Percentiles rank a stretch among this genome's conserved stretches.
Evolutionary conservation across 257 asterid species (phyloP).

Genomic region (Ligustrum vulgare): DNA sequence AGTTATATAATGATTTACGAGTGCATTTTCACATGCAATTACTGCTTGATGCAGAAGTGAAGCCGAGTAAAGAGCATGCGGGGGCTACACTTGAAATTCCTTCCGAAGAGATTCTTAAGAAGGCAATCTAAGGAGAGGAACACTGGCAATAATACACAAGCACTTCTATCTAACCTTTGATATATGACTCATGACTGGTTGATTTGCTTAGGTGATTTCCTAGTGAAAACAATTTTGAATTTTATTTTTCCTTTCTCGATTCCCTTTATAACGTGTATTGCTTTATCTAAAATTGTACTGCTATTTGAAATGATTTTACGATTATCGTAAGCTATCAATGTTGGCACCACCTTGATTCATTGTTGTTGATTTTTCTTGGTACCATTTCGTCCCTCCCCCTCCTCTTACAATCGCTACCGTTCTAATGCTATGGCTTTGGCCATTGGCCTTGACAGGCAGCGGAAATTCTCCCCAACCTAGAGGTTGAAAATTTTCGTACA

Average conservation of each 20-base stretch:
- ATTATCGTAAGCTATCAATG: neutral
- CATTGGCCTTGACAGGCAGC: too few species aligned
- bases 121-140: conserved; percentile 29
- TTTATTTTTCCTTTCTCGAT: neutral
- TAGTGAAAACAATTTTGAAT: neutral
- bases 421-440: too few species aligned
- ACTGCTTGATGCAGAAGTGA: conserved; percentile 58
- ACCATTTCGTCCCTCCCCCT: neutral
- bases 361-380: neutral
- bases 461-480: too few species aligned
- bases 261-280: neutral
- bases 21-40: conserved; percentile 10
- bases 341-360: neutral
- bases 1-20: neutral
- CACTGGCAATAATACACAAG: conserved; percentile 1
- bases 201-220: too few species aligned
- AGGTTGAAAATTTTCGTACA: too few species aligned
- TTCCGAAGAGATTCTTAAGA: conserved; percentile 74
- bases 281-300: neutral
- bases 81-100: conserved; percentile 90
- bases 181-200: neutral
- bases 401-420: neutral
- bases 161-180: neutral
- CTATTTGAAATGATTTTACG: neutral
- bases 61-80: conserved; percentile 70